Percentiles rank a stretch among this genome's conserved stretches.
phyloP scores from a whole-genome alignment of 2,329 filamentous ascomycete genomes.

The Ophiostoma montium region DNA sequence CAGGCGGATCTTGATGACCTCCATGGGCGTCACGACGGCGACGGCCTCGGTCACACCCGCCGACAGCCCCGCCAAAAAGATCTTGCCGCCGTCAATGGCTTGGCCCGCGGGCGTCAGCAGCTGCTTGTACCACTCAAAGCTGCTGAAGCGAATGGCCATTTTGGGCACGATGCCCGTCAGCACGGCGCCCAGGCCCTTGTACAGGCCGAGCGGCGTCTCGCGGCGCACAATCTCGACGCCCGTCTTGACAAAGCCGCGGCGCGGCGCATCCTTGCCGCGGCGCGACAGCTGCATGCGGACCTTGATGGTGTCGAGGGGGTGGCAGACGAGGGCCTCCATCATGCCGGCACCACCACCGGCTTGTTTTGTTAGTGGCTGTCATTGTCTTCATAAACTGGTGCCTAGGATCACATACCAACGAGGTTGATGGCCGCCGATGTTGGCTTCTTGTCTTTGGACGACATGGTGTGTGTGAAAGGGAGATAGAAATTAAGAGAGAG shows the following conservation, averaged over 20 bases:
- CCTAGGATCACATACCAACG: conserved; percentile 51
- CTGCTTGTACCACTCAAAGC: conserved; percentile 92
- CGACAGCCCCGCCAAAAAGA: conserved; percentile 61
- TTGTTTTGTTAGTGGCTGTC: conserved; percentile 22
- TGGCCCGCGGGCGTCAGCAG: conserved; percentile 48
- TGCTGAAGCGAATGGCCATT: conserved; percentile 98
- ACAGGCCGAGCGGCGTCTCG: conserved; percentile 84
- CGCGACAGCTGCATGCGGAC: conserved; percentile 97
- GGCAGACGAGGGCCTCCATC: conserved; percentile 96
- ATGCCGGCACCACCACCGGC: conserved; percentile 94
- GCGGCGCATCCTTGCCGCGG: conserved; percentile 69
- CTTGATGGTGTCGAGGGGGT: conserved; percentile 96
- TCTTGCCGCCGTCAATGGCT: conserved; percentile 54
- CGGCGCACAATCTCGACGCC: conserved; percentile 74
- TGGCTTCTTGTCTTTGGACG: conserved; percentile 50
- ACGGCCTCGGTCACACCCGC: conserved; percentile 96
- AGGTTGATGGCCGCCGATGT: conserved; percentile 75
- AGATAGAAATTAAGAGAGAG: too few species aligned
- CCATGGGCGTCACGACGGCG: conserved; percentile 93
- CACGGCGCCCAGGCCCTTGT: conserved; percentile 97
- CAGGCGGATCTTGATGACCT: conserved; percentile 96
- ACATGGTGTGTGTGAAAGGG: conserved; percentile 19
- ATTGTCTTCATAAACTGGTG: not conserved
- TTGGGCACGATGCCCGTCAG: conserved; percentile 94
- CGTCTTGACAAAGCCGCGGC: conserved; percentile 76